These are phyloP conservation scores for Glomus cerebriforme DNA, from an alignment of 192 early-diverging fungal genomes.

Conservation along the genomic window DNA sequence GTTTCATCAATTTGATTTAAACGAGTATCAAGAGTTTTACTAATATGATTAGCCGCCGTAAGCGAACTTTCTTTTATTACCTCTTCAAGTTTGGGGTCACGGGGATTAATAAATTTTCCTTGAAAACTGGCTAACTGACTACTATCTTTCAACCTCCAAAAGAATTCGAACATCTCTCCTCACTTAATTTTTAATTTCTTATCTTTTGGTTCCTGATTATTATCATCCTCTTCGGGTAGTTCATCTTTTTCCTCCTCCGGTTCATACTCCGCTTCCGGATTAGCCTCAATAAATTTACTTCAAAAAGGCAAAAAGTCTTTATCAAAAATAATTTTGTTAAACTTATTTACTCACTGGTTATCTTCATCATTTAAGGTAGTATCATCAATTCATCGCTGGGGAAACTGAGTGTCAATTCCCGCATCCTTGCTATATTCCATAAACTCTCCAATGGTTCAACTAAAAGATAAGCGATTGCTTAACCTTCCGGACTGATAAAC, in stretches of 20 bases:
- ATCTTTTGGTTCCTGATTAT: too few relatives aligned
- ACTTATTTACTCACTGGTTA: conserved; percentile 10
- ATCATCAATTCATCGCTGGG: neutral
- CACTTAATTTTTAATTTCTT: neutral
- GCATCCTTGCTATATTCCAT: neutral
- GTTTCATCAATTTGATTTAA: neutral
- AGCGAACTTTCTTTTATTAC: neutral
- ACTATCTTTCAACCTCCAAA: neutral
- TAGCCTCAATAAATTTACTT: neutral
- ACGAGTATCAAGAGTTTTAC: neutral
- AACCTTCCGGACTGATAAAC: conserved; percentile 5
- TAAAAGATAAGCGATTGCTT: conserved; percentile 20
- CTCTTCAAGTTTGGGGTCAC: neutral
- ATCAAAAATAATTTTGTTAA: conserved; percentile 11
- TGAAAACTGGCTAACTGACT: neutral
- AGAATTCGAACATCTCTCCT: conserved; percentile 6
- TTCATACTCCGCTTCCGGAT: neutral
- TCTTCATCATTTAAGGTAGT: neutral
- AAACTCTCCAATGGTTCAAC: conserved; percentile 1
- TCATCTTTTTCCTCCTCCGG: neutral
- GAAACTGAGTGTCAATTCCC: neutral
- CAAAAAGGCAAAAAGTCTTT: conserved; percentile 13
- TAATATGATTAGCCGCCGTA: neutral
- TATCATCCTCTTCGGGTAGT: neutral
- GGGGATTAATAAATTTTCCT: neutral